phyloP scores from a whole-genome alignment of 75 land plant genomes.

The Selaginella tamariscina region DNA sequence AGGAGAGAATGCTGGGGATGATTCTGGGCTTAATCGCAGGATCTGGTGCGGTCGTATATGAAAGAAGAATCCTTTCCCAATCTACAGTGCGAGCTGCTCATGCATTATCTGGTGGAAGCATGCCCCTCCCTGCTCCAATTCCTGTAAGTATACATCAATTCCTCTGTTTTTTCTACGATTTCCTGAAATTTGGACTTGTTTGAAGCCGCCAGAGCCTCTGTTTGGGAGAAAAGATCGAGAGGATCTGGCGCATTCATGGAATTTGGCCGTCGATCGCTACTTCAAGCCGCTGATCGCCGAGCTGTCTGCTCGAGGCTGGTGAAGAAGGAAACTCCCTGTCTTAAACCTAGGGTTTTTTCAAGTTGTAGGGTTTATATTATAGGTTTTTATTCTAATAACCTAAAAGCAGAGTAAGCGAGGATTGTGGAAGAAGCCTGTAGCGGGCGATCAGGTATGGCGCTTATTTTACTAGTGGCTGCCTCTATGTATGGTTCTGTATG shows the following conservation, averaged over 20 bases:
- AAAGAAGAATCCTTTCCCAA: neutral
- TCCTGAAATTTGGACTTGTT: neutral
- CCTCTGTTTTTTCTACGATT: neutral
- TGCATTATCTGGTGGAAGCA: neutral
- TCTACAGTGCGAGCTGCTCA: neutral
- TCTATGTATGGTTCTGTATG: too few relatives aligned
- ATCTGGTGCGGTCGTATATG: neutral
- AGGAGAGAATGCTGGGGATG: neutral
- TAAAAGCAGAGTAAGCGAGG: too few relatives aligned
- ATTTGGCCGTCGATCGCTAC: conserved; percentile 34
- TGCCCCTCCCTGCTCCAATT: neutral
- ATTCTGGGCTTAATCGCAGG: neutral
- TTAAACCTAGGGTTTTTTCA: too few relatives aligned
- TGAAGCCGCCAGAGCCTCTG: conserved; percentile 29
- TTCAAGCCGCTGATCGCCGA: conserved; percentile 32
- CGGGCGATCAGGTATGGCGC: too few relatives aligned
- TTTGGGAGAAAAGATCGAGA: conserved; percentile 17
- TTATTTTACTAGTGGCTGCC: too few relatives aligned
- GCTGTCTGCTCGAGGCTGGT: conserved; percentile 49
- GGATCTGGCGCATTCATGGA: conserved; percentile 42
- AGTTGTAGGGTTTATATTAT: too few relatives aligned
- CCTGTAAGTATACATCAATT: neutral
- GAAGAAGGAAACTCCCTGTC: too few relatives aligned
- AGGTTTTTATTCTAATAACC: too few relatives aligned
- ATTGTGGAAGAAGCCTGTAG: too few relatives aligned